Percentiles rank a stretch among this genome's conserved stretches.
Conservation (phyloP, 768 basidiomycete genomes). For the Leccinum disarticulatum region DNA sequence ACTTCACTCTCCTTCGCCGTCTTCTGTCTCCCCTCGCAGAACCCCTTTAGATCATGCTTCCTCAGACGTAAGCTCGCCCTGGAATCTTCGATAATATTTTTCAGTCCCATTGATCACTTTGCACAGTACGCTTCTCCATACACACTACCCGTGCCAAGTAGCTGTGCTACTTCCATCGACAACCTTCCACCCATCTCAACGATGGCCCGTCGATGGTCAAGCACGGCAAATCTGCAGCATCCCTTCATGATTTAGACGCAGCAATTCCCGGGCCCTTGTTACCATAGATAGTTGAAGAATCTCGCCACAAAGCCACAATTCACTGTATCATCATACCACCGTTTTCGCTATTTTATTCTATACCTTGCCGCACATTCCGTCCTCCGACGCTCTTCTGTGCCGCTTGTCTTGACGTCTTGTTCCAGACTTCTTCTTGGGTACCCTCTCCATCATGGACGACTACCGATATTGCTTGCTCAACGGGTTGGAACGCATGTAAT, state of each 20-base stretch:
- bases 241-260: conserved; percentile 36
- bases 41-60: conserved; percentile 24
- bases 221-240: conserved; percentile 32
- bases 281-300: conserved; percentile 5
- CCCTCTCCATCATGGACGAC: conserved; percentile 24
- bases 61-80: conserved; percentile 26
- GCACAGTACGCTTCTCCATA: conserved; percentile 25
- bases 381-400: conserved; percentile 1
- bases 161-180: conserved; percentile 32
- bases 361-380: conserved; percentile 6
- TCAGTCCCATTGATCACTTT: conserved; percentile 7
- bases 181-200: conserved; percentile 36
- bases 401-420: conserved; percentile 31
- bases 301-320: conserved; percentile 9
- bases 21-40: conserved; percentile 28
- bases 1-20: conserved; percentile 29
- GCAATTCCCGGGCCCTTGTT: conserved; percentile 3
- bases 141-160: conserved; percentile 25
- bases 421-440: conserved; percentile 33
- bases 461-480: conserved; percentile 23
- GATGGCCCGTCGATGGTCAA: conserved; percentile 39
- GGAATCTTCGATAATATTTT: not conserved
- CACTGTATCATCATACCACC: conserved; percentile 16
- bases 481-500: conserved; percentile 35
- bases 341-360: conserved; percentile 10